Evolutionary conservation across 2,329 filamentous ascomycete species (phyloP), one percentile per base, ranked within the genome.

Genomic region (Fusarium sp.): DNA sequence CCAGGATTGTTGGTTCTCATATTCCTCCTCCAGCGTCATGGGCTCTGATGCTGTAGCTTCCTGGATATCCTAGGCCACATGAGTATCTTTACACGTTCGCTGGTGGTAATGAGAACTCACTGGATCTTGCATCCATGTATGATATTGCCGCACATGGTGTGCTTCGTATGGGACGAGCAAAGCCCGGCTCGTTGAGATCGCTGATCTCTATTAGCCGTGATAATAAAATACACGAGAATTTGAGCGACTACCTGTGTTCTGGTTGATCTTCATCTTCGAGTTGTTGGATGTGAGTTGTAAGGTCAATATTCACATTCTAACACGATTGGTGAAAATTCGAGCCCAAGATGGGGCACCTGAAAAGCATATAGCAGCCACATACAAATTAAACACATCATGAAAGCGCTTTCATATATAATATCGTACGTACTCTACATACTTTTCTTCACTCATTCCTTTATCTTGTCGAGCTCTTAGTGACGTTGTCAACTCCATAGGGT

Each of bases 1-100:
- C 95, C 95, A 98, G 67, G 89, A 93, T n/a, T 82, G 81, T 78
- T 97, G 95, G 89, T 97, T 98, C 49, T 88, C 87, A 78, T 96
- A 93, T 82, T 98, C 95, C 75, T 97, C 91, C 1, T 88, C 83
- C 0, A 97, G 83, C 0, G 87, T 89, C 50, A 98, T 85, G 0
- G 90, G 92, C 66, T 97, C 94, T 0, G 94, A 97, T 1, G 95
- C 94, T 0, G 95, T 98, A 54, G 92, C 90, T 79, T 89, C 84
- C 81, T 91, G 94, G 39, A 97, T 92, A 46, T 89, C 86, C 89
- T 92, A 35, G 17, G 4, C 1, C 0, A 1, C n/a, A 10, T 70
- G 10, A 63, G 57, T 6, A 13, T 43, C 17, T 8, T n/a, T 8
- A 15, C 11, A 22, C 7, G 5, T 24, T n/a, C 22, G 14, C 13